Conservation (phyloP, 129 eudicot species). For the Flaveria bidentis region DNA sequence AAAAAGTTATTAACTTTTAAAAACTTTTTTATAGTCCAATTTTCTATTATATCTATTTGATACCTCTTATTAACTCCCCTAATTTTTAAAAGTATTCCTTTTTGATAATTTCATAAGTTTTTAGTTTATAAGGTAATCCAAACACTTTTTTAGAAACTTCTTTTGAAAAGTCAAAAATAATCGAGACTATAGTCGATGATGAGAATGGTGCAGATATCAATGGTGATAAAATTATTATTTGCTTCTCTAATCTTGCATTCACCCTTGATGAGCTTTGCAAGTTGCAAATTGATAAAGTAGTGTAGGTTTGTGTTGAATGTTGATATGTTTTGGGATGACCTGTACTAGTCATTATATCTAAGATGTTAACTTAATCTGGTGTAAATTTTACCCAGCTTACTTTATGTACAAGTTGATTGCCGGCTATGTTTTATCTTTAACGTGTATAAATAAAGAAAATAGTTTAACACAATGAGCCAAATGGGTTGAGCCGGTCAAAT, state of each 20-base stretch:
- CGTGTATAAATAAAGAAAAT: background rate
- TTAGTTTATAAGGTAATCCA: too few relatives aligned
- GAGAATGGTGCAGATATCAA: conserved; percentile 33
- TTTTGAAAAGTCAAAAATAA: conserved; percentile 3
- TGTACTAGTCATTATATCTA: background rate
- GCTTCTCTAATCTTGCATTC: conserved; percentile 47
- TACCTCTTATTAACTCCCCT: too few relatives aligned
- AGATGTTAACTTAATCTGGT: conserved; percentile 7
- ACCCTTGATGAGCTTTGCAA: conserved; percentile 51
- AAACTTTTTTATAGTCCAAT: too few relatives aligned
- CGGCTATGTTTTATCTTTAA: background rate
- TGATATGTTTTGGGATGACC: background rate
- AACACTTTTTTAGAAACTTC: too few relatives aligned
- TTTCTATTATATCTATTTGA: too few relatives aligned
- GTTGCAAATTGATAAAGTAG: conserved; percentile 29
- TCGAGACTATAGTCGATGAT: conserved; percentile 46
- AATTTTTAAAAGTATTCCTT: too few relatives aligned
- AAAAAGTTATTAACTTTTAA: too few relatives aligned
- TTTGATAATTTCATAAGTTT: too few relatives aligned
- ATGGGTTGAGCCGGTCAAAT: background rate
- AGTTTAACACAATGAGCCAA: background rate
- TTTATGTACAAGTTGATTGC: background rate
- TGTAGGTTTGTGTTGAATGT: background rate
- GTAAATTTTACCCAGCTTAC: background rate
- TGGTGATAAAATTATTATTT: conserved; percentile 58